phyloP scores from a whole-genome alignment of 2,329 filamentous ascomycete genomes.

The Cryphonectria carpinicola region DNA sequence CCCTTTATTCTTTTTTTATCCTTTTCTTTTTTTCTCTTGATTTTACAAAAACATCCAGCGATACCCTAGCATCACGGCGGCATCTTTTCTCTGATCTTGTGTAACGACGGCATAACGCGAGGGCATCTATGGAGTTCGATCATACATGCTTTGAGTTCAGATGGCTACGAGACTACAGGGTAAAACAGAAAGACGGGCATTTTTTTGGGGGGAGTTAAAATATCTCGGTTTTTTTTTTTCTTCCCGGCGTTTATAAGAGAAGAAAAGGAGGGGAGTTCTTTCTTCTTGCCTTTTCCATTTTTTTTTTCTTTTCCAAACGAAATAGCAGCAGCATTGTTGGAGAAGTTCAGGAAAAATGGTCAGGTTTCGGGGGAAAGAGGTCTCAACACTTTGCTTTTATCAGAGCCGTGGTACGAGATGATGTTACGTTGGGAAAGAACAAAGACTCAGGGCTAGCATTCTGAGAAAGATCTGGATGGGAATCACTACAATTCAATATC shows the following conservation, averaged over 20 bases:
- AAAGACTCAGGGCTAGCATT: neutral
- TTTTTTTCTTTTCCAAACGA: neutral
- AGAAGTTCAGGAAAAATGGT: neutral
- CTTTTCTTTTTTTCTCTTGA: neutral
- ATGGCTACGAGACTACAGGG: neutral
- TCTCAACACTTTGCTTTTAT: neutral
- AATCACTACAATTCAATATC: too few species aligned
- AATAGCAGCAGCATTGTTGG: neutral
- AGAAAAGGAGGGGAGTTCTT: neutral
- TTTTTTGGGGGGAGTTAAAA: neutral
- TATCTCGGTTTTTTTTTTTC: neutral
- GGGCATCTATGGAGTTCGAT: neutral
- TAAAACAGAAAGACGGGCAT: neutral
- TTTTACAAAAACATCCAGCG: neutral
- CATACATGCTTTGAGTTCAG: neutral
- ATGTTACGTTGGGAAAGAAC: neutral
- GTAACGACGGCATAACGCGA: neutral
- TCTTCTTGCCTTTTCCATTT: neutral
- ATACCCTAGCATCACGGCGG: neutral
- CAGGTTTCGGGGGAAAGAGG: neutral
- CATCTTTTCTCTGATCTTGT: neutral
- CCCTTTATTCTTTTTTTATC: neutral
- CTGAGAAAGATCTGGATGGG: neutral
- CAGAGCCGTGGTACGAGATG: neutral
- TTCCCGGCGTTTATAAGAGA: neutral